Base-by-base conservation (phyloP, 2,329 filamentous ascomycete species). In the Clonostachys chloroleuca region DNA sequence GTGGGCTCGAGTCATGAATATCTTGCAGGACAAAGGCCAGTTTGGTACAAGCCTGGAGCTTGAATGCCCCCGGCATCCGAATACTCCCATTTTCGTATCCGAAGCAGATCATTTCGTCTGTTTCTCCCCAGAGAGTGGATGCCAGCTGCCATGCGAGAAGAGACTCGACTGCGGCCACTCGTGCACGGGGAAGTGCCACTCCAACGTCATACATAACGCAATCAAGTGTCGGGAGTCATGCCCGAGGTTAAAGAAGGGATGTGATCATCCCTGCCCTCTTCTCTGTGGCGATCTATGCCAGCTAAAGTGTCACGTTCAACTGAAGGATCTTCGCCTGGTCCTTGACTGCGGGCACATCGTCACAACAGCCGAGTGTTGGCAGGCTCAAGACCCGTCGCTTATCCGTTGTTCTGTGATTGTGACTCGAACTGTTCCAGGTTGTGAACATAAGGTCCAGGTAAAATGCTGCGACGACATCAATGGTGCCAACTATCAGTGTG, bases 81-180 rank as follows among this genome's bases (percentile, higher is more conserved):
- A 80, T 1, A 75, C 64, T 0, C 54, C 61, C 0, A 77, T 87
- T 12, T 16, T 56, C 2, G 78, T 81, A 2, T 72, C 71, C 0
- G 52, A 64, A 2, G 76, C 83, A 0, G 77, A 83, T 2, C 72
- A 87, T 49, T 87, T 88, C 52, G 49, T 66, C 0, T 60, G 63
- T 7, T 60, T 77, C 8, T 69, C 76, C 1, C 84, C 84, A 0
- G 84, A 88, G 58, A 82, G 82, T 39, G 84, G 84, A 1, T 87
- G 83, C 52, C 57, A 59, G 40, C 56, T 72, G 14, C 61, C 60
- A 1, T 87, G 84, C 50, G 67, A 71, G 57, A 49, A 61, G 70
- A 48, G 75, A 58, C 61, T 78, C 9, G 34, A 56, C 1, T 80
- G 77, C 47, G 76, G 76, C 1, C 77, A 80, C 53, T 47, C 58